A percentile compares a stretch with the other conserved stretches of the same genome.
Conservation (phyloP, 495 filamentous ascomycete species). For the Sordaria brevicollis region DNA sequence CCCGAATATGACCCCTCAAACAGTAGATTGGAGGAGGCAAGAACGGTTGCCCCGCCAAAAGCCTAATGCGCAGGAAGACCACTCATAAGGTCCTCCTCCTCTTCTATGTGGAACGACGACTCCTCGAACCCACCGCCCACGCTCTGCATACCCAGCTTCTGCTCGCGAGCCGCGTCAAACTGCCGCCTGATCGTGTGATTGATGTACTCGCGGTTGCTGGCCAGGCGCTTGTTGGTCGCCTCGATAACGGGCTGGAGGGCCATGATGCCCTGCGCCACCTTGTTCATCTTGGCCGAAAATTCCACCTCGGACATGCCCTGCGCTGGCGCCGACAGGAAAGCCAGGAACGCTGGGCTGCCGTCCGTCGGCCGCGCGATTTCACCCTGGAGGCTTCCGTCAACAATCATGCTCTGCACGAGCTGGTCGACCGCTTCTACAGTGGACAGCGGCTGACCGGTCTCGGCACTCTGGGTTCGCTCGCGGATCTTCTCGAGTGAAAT, state of each 20-base stretch:
- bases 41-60: not conserved
- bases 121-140: not conserved
- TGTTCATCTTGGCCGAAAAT: slow-evolving; percentile 31
- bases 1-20: not conserved
- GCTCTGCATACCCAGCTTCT: not conserved
- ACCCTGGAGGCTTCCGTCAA: slow-evolving; percentile 43
- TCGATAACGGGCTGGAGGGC: slow-evolving; percentile 32
- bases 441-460: slow-evolving; percentile 41
- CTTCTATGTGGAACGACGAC: not conserved
- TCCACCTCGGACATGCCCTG: slow-evolving; percentile 35
- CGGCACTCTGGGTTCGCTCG: slow-evolving; percentile 35
- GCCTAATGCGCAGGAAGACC: not conserved
- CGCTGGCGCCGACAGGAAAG: slow-evolving; percentile 21
- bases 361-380: slow-evolving; percentile 36
- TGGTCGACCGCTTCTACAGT: slow-evolving; percentile 32
- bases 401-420: slow-evolving; percentile 46
- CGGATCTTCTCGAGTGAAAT: slow-evolving; percentile 43
- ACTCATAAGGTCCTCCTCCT: not conserved
- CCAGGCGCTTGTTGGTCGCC: slow-evolving; percentile 43
- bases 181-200: slow-evolving; percentile 35
- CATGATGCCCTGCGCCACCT: slow-evolving; percentile 32
- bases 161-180: not conserved
- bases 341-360: slow-evolving; percentile 24
- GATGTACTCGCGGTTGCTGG: slow-evolving; percentile 50
- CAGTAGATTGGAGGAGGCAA: not conserved